Percentiles rank a stretch among this genome's conserved stretches.
Conservation (phyloP, 345 rosid species). For the Eutrema heterophyllum region DNA sequence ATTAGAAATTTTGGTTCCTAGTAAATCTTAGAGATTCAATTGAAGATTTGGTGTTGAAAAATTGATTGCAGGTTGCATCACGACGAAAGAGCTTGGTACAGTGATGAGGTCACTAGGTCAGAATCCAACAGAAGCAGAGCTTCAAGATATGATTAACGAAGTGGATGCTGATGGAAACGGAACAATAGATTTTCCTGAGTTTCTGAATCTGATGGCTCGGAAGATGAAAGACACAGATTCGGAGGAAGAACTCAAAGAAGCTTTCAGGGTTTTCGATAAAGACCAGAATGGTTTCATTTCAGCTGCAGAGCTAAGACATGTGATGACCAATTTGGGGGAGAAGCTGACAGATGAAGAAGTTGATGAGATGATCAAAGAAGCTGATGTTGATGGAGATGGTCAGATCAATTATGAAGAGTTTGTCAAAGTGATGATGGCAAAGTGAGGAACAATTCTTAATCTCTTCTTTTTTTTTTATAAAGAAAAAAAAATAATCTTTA, state of each 20-base stretch:
- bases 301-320: constrained; percentile 48
- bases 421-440: constrained; percentile 42
- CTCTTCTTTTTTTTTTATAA: neutral
- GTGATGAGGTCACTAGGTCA: constrained; percentile 40
- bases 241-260: constrained; percentile 36
- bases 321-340: constrained; percentile 53
- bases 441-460: constrained; percentile 19
- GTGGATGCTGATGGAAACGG: constrained; percentile 56
- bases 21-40: neutral
- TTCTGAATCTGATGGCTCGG: constrained; percentile 50
- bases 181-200: constrained; percentile 53
- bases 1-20: too few species aligned
- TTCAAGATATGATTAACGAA: constrained; percentile 41
- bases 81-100: constrained; percentile 36
- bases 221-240: constrained; percentile 53
- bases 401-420: constrained; percentile 38
- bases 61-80: constrained; percentile 31
- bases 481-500: neutral
- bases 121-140: constrained; percentile 36
- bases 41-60: neutral
- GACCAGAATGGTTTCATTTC: constrained; percentile 38
- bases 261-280: constrained; percentile 36
- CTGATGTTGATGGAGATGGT: constrained; percentile 40
- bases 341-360: constrained; percentile 52
- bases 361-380: constrained; percentile 36